Evolutionary conservation across 1,284 basidiomycete genomes (phyloP).

Genomic region (Melampsora americana): DNA sequence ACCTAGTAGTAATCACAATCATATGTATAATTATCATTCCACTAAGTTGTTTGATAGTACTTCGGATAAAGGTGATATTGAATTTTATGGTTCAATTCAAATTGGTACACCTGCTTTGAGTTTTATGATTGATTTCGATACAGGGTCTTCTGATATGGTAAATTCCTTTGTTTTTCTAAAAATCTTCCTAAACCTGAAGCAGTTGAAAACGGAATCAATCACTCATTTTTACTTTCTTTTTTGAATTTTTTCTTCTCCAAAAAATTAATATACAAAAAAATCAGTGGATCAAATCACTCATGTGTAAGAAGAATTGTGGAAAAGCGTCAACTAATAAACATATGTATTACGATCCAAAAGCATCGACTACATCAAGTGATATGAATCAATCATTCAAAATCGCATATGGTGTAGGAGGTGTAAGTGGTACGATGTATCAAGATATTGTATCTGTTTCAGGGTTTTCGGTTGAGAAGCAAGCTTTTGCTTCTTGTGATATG

Average conservation of each 20-base stretch:
- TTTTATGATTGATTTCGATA: constrained; percentile 49
- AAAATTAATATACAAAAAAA: not conserved
- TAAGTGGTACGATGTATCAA: constrained; percentile 33
- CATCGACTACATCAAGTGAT: constrained; percentile 32
- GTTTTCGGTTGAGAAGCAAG: constrained; percentile 23
- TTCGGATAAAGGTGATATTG: constrained; percentile 46
- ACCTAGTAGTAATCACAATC: not conserved
- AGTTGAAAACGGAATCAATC: not conserved
- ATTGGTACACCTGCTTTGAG: constrained; percentile 47
- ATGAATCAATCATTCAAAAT: constrained; percentile 31
- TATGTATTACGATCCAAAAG: constrained; percentile 27
- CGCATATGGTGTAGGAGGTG: constrained; percentile 41
- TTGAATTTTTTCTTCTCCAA: not conserved
- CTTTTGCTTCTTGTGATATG: constrained; percentile 36
- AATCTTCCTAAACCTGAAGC: too few relatives aligned
- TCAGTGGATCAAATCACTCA: constrained; percentile 40
- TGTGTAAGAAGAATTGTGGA: constrained; percentile 41
- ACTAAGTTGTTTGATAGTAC: constrained; percentile 26
- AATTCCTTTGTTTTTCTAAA: too few relatives aligned
- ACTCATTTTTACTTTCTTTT: not conserved
- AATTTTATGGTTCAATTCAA: constrained; percentile 47
- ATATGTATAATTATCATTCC: not conserved
- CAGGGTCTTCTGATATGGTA: constrained; percentile 44
- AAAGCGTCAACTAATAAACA: constrained; percentile 14
- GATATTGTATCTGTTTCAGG: constrained; percentile 35